A percentile compares a stretch with the other conserved stretches of the same genome.
Evolutionary conservation across 768 basidiomycete species (phyloP).

Genomic region (Phallus indusiatus): DNA sequence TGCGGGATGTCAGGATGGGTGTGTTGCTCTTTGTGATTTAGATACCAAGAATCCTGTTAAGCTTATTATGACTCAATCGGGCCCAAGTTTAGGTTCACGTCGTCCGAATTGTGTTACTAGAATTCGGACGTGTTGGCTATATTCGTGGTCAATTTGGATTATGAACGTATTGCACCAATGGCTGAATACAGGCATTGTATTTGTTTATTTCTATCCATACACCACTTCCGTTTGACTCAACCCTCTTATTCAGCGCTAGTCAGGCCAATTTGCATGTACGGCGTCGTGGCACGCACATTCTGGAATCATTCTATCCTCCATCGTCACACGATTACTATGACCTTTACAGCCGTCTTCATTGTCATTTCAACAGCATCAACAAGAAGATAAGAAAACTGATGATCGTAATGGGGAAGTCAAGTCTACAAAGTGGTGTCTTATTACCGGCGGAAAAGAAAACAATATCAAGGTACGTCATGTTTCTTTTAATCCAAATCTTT

Average conservation of each 20-base stretch:
- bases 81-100: no score
- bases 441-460: slow-evolving; percentile 12
- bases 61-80: slow-evolving; percentile 80
- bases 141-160: slow-evolving; percentile 52
- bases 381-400: slow-evolving; percentile 29
- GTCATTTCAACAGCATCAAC: slow-evolving; percentile 7
- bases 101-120: no score
- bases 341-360: slow-evolving; percentile 13
- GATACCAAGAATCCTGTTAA: slow-evolving; percentile 83
- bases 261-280: slow-evolving; percentile 77
- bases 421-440: slow-evolving; percentile 41
- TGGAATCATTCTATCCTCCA: slow-evolving; percentile 75
- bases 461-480: slow-evolving; percentile 5
- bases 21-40: slow-evolving; percentile 85
- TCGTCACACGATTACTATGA: slow-evolving; percentile 31
- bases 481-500: background rate
- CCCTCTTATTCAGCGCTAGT: slow-evolving; percentile 50
- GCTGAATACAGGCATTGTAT: slow-evolving; percentile 70
- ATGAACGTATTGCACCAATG: slow-evolving; percentile 41
- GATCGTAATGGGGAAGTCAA: slow-evolving; percentile 65
- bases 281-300: slow-evolving; percentile 73
- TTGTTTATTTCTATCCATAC: no score
- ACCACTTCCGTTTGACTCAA: background rate
- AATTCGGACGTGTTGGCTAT: slow-evolving; percentile 76
- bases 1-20: slow-evolving; percentile 90